phyloP scores from a whole-genome alignment of 108 stramenopile species.

The Nannochloropsis salina region DNA sequence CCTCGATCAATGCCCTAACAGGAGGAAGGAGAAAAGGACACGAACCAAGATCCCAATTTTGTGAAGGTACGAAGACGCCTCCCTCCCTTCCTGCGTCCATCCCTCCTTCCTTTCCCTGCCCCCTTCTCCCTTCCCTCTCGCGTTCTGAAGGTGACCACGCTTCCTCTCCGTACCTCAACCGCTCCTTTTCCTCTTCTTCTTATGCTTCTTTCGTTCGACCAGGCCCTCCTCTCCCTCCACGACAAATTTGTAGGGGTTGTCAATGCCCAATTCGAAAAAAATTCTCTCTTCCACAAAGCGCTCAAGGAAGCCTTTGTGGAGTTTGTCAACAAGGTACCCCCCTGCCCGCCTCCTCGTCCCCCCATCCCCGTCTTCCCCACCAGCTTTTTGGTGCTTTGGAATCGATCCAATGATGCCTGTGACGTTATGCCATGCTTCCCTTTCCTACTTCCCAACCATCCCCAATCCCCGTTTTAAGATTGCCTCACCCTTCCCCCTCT shows the following conservation, averaged over 20 bases:
- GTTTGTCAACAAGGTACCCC: constrained; percentile 67
- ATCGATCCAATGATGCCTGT: too few relatives aligned
- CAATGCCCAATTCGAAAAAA: constrained; percentile 76
- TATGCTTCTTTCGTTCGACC: neutral
- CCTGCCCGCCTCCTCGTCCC: neutral
- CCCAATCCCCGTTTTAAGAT: neutral
- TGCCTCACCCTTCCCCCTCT: neutral
- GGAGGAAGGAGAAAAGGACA: constrained; percentile 58
- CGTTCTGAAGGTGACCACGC: neutral
- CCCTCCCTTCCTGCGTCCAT: neutral
- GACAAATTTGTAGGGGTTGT: constrained; percentile 89
- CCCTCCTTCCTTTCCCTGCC: neutral
- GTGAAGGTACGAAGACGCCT: constrained; percentile 61
- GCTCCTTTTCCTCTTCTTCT: neutral
- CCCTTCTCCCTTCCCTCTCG: neutral
- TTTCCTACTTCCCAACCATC: neutral
- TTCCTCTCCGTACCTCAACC: neutral
- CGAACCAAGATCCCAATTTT: constrained; percentile 91
- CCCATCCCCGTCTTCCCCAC: neutral
- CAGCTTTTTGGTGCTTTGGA: too few relatives aligned
- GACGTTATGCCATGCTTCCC: neutral
- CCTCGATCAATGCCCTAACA: neutral
- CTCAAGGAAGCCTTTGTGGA: constrained; percentile 98
- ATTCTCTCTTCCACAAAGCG: constrained; percentile 95
- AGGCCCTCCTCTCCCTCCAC: constrained; percentile 80